These are phyloP conservation scores for Citrus unshiu DNA, from an alignment of 345 rosid genomes.

Conservation along the genomic window DNA sequence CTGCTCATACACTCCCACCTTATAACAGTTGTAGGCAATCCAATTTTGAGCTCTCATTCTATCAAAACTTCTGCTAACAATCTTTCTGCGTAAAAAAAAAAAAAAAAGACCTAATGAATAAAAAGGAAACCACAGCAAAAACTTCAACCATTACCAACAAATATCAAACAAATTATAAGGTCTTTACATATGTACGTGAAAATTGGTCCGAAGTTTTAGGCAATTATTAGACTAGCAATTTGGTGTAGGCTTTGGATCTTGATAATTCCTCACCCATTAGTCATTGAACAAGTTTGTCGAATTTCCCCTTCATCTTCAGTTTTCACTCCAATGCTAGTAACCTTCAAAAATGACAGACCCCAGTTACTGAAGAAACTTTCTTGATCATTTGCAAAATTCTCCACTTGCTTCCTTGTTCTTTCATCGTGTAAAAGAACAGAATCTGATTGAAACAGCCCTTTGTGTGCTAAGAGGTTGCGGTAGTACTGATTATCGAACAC, in stretches of 20 bases:
- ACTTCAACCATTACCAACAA: background rate
- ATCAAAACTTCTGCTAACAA: background rate
- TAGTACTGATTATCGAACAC: slow-evolving; percentile 69
- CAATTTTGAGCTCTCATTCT: background rate
- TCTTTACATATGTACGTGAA: background rate
- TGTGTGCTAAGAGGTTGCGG: slow-evolving; percentile 45
- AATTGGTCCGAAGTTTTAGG: background rate
- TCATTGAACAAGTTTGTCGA: slow-evolving; percentile 54
- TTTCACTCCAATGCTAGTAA: slow-evolving; percentile 62
- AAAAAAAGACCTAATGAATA: background rate
- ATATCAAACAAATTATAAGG: background rate
- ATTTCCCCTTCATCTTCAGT: slow-evolving; percentile 67
- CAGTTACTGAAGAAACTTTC: slow-evolving; percentile 53
- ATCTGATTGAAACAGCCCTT: slow-evolving; percentile 76
- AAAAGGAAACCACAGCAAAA: background rate
- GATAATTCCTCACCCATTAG: slow-evolving; percentile 5
- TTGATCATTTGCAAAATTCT: slow-evolving; percentile 52
- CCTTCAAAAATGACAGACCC: slow-evolving; percentile 72
- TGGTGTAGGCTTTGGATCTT: background rate
- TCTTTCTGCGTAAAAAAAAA: background rate
- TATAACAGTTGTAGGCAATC: background rate
- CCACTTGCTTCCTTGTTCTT: slow-evolving; percentile 49
- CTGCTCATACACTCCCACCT: background rate
- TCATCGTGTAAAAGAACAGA: slow-evolving; percentile 49
- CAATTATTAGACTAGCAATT: background rate